Percentiles rank a stretch among this genome's conserved stretches.
Evolutionary conservation across 2,329 filamentous ascomycete species (phyloP).

Genomic region (Pseudogymnoascus sp.): DNA sequence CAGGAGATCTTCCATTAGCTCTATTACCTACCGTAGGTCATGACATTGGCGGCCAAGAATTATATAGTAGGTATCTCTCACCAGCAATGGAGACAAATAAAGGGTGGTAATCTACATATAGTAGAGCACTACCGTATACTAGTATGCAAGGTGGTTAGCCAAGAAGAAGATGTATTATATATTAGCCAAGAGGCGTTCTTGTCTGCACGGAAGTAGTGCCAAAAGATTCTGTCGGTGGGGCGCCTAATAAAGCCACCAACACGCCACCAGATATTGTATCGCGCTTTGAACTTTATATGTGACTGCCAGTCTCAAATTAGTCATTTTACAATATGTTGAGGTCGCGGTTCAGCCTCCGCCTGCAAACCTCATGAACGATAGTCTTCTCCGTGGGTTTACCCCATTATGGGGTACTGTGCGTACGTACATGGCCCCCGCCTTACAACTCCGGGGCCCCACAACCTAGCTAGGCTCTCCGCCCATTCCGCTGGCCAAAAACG

Average conservation of each 20-base stretch:
- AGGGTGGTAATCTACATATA: not conserved
- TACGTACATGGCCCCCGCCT: not conserved
- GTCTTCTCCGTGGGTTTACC: not conserved
- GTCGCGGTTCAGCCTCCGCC: not conserved
- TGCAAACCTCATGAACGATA: not conserved
- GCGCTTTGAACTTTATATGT: not conserved
- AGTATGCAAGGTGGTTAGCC: not conserved
- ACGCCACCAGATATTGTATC: not conserved
- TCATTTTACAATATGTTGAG: not conserved
- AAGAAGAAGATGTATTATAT: not conserved
- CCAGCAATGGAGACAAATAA: not conserved
- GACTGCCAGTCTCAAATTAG: not conserved
- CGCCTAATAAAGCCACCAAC: not conserved
- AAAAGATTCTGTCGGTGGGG: not conserved
- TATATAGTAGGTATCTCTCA: not conserved
- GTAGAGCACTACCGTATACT: not conserved
- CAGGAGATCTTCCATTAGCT: not conserved
- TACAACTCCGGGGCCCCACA: not conserved
- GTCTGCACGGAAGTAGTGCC: not conserved
- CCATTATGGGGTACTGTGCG: not conserved
- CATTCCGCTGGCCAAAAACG: not conserved
- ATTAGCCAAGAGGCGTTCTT: not conserved
- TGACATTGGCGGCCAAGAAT: not conserved
- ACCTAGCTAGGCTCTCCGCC: not conserved
- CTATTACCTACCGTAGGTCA: not conserved